Percentiles rank a stretch among this genome's conserved stretches.
Evolutionary conservation across 106 monocot species (phyloP).

Genomic region (Dendrobium chrysotoxum): DNA sequence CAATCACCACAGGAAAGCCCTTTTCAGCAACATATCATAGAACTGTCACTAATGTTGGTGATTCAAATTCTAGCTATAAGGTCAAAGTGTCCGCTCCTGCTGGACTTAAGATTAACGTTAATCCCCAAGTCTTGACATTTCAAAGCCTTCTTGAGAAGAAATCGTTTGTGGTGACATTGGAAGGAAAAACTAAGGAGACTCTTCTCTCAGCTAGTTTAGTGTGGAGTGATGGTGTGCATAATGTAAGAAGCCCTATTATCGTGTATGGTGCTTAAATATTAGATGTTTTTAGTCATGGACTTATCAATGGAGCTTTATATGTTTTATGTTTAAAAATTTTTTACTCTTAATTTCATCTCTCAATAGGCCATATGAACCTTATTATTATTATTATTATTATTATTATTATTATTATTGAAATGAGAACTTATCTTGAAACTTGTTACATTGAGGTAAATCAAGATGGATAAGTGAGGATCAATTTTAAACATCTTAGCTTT

Average conservation of each 20-base stretch:
- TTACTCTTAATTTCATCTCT: too few species aligned
- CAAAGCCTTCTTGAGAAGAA: conserved; percentile 5
- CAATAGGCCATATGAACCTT: too few species aligned
- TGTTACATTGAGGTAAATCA: too few species aligned
- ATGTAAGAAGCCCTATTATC: conserved; percentile 42
- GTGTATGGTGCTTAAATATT: conserved; percentile 11
- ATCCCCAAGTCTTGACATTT: conserved; percentile 19
- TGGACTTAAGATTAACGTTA: conserved; percentile 12
- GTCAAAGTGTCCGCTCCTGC: not conserved
- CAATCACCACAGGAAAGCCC: too few species aligned
- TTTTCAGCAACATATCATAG: conserved; percentile 8
- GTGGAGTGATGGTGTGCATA: conserved; percentile 30
- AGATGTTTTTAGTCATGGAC: too few species aligned
- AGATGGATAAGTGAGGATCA: too few species aligned
- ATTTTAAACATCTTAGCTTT: too few species aligned
- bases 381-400: too few species aligned
- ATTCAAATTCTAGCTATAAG: conserved; percentile 6
- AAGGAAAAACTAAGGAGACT: not conserved
- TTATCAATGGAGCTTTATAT: too few species aligned
- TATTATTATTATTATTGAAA: too few species aligned
- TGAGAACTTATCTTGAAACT: too few species aligned
- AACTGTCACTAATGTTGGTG: conserved; percentile 26
- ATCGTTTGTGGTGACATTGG: conserved; percentile 19
- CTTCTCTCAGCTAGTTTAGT: conserved; percentile 19
- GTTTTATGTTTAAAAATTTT: too few species aligned